Evolutionary conservation across 2,329 filamentous ascomycete species (phyloP).

Genomic region (Talaromyces amestolkiae): DNA sequence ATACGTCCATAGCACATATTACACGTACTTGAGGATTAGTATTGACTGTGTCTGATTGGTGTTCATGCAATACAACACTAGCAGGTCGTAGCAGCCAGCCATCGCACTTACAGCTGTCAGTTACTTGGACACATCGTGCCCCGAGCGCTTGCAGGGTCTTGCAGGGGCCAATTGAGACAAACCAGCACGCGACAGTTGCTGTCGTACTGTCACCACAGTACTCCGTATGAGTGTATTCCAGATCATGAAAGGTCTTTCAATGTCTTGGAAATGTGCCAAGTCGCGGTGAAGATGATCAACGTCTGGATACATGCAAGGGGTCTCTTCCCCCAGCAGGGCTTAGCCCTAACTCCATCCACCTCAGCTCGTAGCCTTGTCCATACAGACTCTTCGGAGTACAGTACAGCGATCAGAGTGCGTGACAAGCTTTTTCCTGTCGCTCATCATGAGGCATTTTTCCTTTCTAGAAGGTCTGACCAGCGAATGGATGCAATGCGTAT

Average conservation of each 20-base stretch:
- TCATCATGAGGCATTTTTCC: conserved; percentile 12
- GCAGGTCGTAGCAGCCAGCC: not conserved
- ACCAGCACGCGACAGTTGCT: not conserved
- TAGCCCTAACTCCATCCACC: not conserved
- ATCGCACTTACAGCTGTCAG: not conserved
- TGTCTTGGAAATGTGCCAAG: conserved; percentile 1
- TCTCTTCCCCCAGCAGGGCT: not conserved
- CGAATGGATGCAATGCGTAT: not conserved
- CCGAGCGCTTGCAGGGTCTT: conserved; percentile 1
- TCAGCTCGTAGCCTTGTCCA: not conserved
- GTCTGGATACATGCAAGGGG: not conserved
- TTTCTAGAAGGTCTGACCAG: not conserved
- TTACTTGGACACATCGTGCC: not conserved
- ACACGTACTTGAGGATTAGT: not conserved
- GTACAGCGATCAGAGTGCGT: not conserved
- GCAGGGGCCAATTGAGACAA: not conserved
- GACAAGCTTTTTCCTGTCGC: conserved; percentile 8
- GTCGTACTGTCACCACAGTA: not conserved
- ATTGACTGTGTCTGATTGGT: not conserved
- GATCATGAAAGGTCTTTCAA: not conserved
- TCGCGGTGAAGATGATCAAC: not conserved
- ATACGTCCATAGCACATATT: no score
- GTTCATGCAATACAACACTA: not conserved
- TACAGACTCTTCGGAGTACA: no score
- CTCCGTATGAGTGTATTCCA: not conserved